Conservation (phyloP, 78 protist species). For the Dictyostelium citrinum region DNA sequence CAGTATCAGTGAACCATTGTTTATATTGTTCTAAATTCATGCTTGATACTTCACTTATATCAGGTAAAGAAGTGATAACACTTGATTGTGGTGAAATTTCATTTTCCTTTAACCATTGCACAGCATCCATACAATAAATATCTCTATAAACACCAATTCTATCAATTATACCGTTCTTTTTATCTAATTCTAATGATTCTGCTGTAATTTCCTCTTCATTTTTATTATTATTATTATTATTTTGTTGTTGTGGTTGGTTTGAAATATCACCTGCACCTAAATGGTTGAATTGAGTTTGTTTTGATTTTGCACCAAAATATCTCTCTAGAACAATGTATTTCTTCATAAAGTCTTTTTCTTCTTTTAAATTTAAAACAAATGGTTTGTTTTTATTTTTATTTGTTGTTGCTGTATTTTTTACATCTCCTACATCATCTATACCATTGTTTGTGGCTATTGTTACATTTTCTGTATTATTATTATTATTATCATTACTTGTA, state of each 20-base stretch:
- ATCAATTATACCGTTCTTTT: neutral
- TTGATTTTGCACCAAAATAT: neutral
- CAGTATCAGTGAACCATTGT: constrained; percentile 38
- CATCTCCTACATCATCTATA: neutral
- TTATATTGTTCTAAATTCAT: constrained; percentile 25
- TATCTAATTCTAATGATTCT: neutral
- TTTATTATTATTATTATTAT: neutral
- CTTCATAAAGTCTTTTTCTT: neutral
- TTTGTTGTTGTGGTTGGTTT: neutral
- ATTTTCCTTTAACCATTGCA: constrained; percentile 27
- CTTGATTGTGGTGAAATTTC: neutral
- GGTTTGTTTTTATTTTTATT: neutral
- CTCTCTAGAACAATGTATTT: neutral
- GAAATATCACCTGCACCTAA: neutral
- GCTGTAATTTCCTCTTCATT: neutral
- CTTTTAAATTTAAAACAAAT: neutral
- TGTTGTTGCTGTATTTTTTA: neutral
- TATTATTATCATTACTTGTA: neutral
- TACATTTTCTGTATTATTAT: neutral
- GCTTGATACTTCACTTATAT: constrained; percentile 38
- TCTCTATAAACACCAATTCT: constrained; percentile 8
- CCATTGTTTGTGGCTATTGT: neutral
- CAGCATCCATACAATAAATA: constrained; percentile 46
- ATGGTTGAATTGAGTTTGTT: neutral
- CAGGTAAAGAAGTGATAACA: constrained; percentile 57